Base-by-base conservation (phyloP, 176 grass and related monocot genomes). In the Oropetium thomaeum region DNA sequence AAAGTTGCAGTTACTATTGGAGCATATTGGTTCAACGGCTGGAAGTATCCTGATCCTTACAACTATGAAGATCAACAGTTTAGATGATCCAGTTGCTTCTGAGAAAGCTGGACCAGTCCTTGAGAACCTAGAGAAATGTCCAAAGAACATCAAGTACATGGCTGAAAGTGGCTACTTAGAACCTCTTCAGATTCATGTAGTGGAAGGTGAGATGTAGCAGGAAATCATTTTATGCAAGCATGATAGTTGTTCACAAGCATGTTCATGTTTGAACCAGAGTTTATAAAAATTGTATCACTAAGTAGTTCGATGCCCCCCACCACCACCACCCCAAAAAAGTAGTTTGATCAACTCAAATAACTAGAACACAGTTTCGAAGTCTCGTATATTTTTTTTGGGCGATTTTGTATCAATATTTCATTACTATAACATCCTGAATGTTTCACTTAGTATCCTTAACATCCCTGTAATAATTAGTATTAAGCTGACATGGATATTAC, bases 161-260 rank as follows among this genome's bases (percentile, higher is more conserved):
- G 94, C 94, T 63, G 88, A 93, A 62, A 87, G 83, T 85, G 94
- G 94, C 66, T 91, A 86, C 74, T 90, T 91, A 68, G 90, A 93
- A 27, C 94, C 94, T 42, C 94, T 97, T 78, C 77, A 85, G 73
- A 84, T 37, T 69, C 79, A 93, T 78, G 74, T 97, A 69, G 86
- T 91, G 55, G 90, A 87, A 78, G 94, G 94, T 97, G 89, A 71
- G 49, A 64, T 62, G 70, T 74, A 74, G 17, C 51, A 69, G 15
- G n/a, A 73, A 76, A 45, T 16, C 63, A 78, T 73, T 35, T 67
- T 61, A 44, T 22, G 13, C 25, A 59, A 20, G 26, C 40, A 74
- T 61, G 55, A 8, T 44, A 32, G 38, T 16, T 82, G 16, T 55
- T 68, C 51, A 35, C 52, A 70, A 32, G 32, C 63, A 35, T 48